Evolutionary conservation across 169 alveolate genomes (phyloP), one percentile per base, ranked within the genome.

Genomic region (Plasmodium yoelii): DNA sequence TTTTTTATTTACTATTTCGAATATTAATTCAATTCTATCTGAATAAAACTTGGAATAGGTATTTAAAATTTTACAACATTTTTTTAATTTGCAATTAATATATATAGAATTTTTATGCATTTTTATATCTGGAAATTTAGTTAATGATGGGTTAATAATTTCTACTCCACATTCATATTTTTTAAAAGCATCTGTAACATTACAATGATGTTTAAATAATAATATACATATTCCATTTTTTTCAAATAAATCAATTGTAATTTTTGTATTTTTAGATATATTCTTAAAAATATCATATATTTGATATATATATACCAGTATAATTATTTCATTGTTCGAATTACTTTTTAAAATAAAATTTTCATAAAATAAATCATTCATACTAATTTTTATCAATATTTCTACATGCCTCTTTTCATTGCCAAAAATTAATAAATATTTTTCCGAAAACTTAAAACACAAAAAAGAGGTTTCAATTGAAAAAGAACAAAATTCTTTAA

Each of bases 311-410:
- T 80, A 80, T 34, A 80, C 90, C 57, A 80, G 60, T 68, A 80
- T 80, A 19, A 67, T 80, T 18, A 80, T 80, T 56, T 80, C 82
- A 67, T 80, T 65, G 49, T 80, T 47, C 1, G 90, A 67, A 19
- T 46, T 70, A n/a, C 90, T 80, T 80, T 80, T 80, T 67, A 80
- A 80, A 55, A 80, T 80, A 68, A 67, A 80, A 55, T 80, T 80
- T 24, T 80, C 90, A 60, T 80, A 80, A 80, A 80, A 80, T 61
- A 80, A 80, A 80, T 80, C 90, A 55, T 80, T 70, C 90, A 80
- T 80, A 18, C 70, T 80, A 28, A 80, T 80, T 34, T 65, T 80
- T 80, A 80, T 80, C 65, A 80, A 80, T 65, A 80, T 80, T 57
- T 80, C 90, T n/a, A 80, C 90, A 59, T 67, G 71, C n/a, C 68